A percentile compares a stretch with the other conserved stretches of the same genome.
These are phyloP conservation scores for Talaromyces wortmannii DNA, from an alignment of 495 filamentous ascomycete species.

Conservation along the genomic window DNA sequence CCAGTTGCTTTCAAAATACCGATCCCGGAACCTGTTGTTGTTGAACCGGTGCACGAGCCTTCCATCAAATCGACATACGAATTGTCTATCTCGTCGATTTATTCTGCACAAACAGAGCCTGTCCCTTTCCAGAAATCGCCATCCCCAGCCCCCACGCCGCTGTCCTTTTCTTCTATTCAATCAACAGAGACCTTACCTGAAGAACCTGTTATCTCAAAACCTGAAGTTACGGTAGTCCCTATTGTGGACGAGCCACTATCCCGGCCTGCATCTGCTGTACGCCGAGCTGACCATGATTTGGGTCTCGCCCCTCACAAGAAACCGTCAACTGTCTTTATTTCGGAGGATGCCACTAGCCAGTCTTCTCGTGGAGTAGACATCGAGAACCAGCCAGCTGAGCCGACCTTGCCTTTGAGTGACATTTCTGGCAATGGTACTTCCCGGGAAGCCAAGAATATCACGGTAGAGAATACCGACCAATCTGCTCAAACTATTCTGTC, in stretches of 20 bases:
- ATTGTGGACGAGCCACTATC: slow-evolving; percentile 8
- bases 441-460: slow-evolving; percentile 23
- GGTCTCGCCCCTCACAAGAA: slow-evolving; percentile 8
- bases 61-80: slow-evolving; percentile 8
- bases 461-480: slow-evolving; percentile 50
- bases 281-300: slow-evolving; percentile 4
- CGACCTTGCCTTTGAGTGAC: slow-evolving; percentile 26
- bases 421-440: slow-evolving; percentile 38
- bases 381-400: slow-evolving; percentile 26
- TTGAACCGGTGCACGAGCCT: slow-evolving; percentile 12
- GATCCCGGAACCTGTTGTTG: slow-evolving; percentile 10
- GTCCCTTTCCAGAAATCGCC: slow-evolving; percentile 16
- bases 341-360: slow-evolving; percentile 50
- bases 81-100: slow-evolving; percentile 42
- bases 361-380: slow-evolving; percentile 24
- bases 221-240: slow-evolving; percentile 12
- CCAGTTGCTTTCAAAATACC: slow-evolving; percentile 17
- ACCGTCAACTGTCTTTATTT: slow-evolving; percentile 24
- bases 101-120: slow-evolving; percentile 43
- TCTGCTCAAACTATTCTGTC: slow-evolving; percentile 70
- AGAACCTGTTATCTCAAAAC: slow-evolving; percentile 9
- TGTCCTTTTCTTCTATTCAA: slow-evolving; percentile 31
- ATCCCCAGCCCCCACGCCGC: slow-evolving; percentile 5
- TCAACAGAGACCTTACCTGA: slow-evolving; percentile 35
- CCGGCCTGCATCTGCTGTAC: slow-evolving; percentile 2